Evolutionary conservation across 345 rosid species (phyloP).

Genomic region (Corchorus capsularis): DNA sequence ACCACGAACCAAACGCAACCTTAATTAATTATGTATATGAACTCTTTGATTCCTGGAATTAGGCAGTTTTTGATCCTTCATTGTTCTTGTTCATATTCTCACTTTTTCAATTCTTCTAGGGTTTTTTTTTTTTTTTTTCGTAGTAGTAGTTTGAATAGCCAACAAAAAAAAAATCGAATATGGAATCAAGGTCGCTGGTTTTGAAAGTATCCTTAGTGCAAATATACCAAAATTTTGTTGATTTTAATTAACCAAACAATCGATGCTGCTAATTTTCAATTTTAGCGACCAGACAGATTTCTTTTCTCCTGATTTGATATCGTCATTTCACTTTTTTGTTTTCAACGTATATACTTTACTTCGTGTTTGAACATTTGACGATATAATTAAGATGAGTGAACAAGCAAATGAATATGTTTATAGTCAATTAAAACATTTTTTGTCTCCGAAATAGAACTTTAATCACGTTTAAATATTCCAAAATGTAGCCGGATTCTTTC

Average conservation of each 20-base stretch:
- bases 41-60: background rate
- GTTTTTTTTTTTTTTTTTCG: background rate
- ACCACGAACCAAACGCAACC: no score
- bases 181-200: conserved; percentile 12
- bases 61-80: background rate
- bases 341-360: background rate
- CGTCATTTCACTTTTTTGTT: background rate
- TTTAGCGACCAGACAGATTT: background rate
- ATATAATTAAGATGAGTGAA: background rate
- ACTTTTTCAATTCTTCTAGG: background rate
- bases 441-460: background rate
- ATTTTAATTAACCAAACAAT: background rate
- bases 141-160: background rate
- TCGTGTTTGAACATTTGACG: background rate
- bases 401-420: no score
- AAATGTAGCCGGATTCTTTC: background rate
- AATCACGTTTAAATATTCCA: background rate
- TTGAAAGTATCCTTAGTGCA: background rate
- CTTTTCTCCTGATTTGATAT: no score
- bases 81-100: background rate
- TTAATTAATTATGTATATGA: background rate
- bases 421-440: background rate
- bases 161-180: background rate
- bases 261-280: background rate
- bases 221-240: background rate